A percentile compares a stretch with the other conserved stretches of the same genome.
Evolutionary conservation across 129 eudicot species (phyloP).

Genomic region (Cynara cardunculus): DNA sequence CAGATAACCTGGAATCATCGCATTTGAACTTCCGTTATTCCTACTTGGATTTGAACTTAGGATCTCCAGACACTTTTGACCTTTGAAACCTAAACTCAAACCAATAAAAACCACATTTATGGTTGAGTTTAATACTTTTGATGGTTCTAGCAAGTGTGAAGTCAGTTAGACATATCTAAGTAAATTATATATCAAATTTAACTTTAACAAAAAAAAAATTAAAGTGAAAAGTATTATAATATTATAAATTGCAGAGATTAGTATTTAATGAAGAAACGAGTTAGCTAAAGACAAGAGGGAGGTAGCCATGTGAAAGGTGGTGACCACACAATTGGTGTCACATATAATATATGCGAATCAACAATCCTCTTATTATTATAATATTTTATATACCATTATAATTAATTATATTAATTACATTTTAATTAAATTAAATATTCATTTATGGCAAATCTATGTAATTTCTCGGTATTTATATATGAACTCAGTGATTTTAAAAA

Average conservation of each 20-base stretch:
- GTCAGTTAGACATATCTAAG: too few relatives aligned
- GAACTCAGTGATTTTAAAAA: too few relatives aligned
- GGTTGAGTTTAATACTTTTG: neutral
- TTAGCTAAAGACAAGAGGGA: neutral
- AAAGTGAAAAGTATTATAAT: neutral
- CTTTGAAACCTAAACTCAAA: too few relatives aligned
- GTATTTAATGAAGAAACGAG: neutral
- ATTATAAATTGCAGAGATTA: neutral
- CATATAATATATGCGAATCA: neutral
- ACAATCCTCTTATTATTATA: neutral
- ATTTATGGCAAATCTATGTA: too few relatives aligned
- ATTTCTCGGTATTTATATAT: too few relatives aligned
- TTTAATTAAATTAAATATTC: neutral
- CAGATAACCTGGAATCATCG: too few relatives aligned
- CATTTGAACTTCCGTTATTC: too few relatives aligned
- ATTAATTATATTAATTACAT: neutral
- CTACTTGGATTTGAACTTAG: too few relatives aligned
- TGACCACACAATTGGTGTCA: neutral
- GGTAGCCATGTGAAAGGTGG: conserved; percentile 1
- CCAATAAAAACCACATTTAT: too few relatives aligned
- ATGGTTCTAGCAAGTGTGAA: too few relatives aligned
- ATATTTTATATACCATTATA: neutral
- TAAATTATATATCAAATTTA: neutral
- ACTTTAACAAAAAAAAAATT: neutral
- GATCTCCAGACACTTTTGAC: too few relatives aligned